A percentile compares a stretch with the other conserved stretches of the same genome.
Conservation (phyloP, 2,329 filamentous ascomycete species). For the Stachybotrys elegans region DNA sequence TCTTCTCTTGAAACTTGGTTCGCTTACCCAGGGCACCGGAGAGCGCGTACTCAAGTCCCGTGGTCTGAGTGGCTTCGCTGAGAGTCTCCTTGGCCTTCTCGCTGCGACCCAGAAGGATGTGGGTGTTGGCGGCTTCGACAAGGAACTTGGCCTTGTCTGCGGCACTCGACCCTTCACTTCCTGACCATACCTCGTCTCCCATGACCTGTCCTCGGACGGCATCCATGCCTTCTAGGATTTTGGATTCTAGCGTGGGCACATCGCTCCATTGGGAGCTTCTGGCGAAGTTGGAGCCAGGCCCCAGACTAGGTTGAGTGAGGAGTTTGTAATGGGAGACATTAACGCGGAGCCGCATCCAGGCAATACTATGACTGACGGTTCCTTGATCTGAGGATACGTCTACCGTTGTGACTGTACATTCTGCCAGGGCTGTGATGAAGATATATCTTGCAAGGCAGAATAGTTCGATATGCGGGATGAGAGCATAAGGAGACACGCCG, state of each 20-base stretch:
- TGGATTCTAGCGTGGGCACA: slow-evolving; percentile 49
- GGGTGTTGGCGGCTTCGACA: slow-evolving; percentile 76
- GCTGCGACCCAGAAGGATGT: slow-evolving; percentile 80
- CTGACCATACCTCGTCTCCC: slow-evolving; percentile 31
- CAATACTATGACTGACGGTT: slow-evolving; percentile 39
- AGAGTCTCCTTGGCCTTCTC: slow-evolving; percentile 68
- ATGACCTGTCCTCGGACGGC: slow-evolving; percentile 35
- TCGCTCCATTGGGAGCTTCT: slow-evolving; percentile 56
- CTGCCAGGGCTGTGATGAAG: slow-evolving; percentile 26
- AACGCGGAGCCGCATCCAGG: slow-evolving; percentile 65
- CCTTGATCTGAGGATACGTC: slow-evolving; percentile 15
- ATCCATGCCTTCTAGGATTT: slow-evolving; percentile 37
- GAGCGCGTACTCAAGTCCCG: slow-evolving; percentile 74
- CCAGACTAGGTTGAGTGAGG: slow-evolving; percentile 51
- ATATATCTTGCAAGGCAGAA: slow-evolving; percentile 65
- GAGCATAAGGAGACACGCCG: slow-evolving; percentile 78
- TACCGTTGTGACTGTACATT: slow-evolving; percentile 9
- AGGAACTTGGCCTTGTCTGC: slow-evolving; percentile 64
- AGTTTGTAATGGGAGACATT: slow-evolving; percentile 66
- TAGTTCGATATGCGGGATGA: slow-evolving; percentile 79
- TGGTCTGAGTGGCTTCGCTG: slow-evolving; percentile 58
- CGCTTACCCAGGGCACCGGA: slow-evolving; percentile 84
- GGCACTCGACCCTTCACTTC: slow-evolving; percentile 30
- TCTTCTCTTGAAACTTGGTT: slow-evolving; percentile 74
- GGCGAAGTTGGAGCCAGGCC: slow-evolving; percentile 49